A percentile compares a stretch with the other conserved stretches of the same genome.
Evolutionary conservation across 306 rosid species (phyloP).

Genomic region (Glycine latifolia): DNA sequence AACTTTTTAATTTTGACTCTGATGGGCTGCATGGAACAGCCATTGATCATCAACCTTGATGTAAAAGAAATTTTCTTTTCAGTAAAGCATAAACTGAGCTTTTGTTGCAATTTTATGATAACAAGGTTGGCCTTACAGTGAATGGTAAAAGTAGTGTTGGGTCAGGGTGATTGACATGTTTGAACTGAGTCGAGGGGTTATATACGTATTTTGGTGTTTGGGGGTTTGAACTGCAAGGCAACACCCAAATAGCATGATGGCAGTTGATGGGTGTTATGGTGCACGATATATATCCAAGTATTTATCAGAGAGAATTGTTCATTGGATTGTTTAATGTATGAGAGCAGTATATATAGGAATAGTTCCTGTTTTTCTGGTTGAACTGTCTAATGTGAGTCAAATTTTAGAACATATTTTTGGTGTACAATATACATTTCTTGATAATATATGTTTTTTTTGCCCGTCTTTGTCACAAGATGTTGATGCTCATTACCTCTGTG

Average conservation of each 20-base stretch:
- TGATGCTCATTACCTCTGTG: neutral
- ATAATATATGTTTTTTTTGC: no score
- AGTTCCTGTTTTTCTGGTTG: slow-evolving; percentile 1
- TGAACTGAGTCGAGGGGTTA: no score
- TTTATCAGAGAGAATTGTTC: neutral
- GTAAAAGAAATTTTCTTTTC: slow-evolving; percentile 5
- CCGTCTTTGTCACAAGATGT: neutral
- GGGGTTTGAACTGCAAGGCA: neutral
- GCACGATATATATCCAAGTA: neutral
- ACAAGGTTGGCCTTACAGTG: neutral
- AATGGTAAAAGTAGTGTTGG: neutral
- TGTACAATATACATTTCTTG: neutral
- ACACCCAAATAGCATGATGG: neutral
- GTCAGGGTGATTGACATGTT: no score
- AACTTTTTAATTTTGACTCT: slow-evolving; percentile 17
- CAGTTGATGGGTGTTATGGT: neutral
- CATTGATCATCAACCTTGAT: neutral
- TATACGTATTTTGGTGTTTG: neutral
- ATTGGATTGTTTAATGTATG: neutral
- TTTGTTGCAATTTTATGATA: neutral
- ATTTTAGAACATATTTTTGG: neutral
- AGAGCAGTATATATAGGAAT: neutral
- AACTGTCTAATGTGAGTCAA: neutral
- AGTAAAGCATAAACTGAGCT: neutral
- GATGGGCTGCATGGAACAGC: slow-evolving; percentile 18